These are phyloP conservation scores for Pyrenochaeta sp. DNA, from an alignment of 2,329 filamentous ascomycete species.

Conservation along the genomic window DNA sequence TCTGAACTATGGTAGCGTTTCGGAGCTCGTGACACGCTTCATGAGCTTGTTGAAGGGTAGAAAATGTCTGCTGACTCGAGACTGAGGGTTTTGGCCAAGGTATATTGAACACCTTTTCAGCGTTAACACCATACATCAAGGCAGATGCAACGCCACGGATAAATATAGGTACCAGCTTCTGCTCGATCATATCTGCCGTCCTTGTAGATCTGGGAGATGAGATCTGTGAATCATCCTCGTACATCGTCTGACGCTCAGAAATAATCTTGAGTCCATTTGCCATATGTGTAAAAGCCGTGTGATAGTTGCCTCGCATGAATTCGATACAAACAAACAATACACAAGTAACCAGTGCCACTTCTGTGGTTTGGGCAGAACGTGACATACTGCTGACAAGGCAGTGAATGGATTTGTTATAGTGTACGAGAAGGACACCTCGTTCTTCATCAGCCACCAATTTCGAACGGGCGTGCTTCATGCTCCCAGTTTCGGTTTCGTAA, in stretches of 20 bases:
- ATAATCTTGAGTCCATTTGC: slow-evolving; percentile 53
- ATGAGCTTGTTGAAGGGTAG: slow-evolving; percentile 24
- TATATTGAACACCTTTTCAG: slow-evolving; percentile 16
- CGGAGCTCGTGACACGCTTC: slow-evolving; percentile 24
- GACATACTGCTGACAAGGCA: slow-evolving; percentile 41
- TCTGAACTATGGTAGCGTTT: slow-evolving; percentile 23
- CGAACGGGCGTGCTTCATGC: slow-evolving; percentile 26
- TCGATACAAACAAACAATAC: slow-evolving; percentile 55
- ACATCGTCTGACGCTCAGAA: slow-evolving; percentile 14
- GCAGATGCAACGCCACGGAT: slow-evolving; percentile 24
- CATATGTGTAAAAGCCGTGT: slow-evolving; percentile 52
- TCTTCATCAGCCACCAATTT: slow-evolving; percentile 10
- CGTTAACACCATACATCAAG: slow-evolving; percentile 21
- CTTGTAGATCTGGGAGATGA: background rate
- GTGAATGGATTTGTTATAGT: slow-evolving; percentile 54
- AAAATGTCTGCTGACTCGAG: slow-evolving; percentile 8
- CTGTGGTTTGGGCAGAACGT: slow-evolving; percentile 41
- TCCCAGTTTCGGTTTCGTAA: slow-evolving; percentile 30
- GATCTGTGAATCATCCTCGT: slow-evolving; percentile 1
- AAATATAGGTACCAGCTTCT: slow-evolving; percentile 31
- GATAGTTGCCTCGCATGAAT: slow-evolving; percentile 52
- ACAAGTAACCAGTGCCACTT: slow-evolving; percentile 52
- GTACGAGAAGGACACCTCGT: slow-evolving; percentile 41
- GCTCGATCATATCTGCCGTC: slow-evolving; percentile 13
- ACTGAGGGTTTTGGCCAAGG: slow-evolving; percentile 1